phyloP scores from a whole-genome alignment of 768 basidiomycete species.

The Serendipita sp. region DNA sequence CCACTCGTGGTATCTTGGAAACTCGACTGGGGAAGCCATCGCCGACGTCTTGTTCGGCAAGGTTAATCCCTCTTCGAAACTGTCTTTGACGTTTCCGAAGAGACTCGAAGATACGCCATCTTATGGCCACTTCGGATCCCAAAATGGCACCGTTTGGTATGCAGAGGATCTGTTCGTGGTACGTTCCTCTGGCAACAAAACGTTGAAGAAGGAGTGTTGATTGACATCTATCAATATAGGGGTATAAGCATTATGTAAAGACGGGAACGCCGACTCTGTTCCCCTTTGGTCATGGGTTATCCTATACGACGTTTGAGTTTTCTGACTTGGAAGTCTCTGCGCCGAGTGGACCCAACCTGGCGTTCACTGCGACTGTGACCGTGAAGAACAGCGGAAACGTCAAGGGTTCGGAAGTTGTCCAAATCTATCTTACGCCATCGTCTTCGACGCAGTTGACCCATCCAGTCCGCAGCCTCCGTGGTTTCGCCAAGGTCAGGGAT shows the following conservation, averaged over 20 bases:
- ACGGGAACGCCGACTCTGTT: constrained; percentile 29
- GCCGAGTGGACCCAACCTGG: constrained; percentile 9
- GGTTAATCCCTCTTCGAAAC: constrained; percentile 42
- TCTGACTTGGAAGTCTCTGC: constrained; percentile 11
- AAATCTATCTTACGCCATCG: constrained; percentile 20
- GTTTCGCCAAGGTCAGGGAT: constrained; percentile 41
- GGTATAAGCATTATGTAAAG: constrained; percentile 66
- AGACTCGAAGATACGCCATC: constrained; percentile 54
- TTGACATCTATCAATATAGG: no score
- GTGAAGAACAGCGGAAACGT: constrained; percentile 13
- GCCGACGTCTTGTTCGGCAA: constrained; percentile 47
- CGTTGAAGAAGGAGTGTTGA: no score
- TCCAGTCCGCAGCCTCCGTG: constrained; percentile 42
- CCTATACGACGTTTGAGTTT: constrained; percentile 18
- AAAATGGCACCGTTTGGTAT: constrained; percentile 49
- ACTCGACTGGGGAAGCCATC: constrained; percentile 40
- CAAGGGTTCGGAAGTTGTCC: constrained; percentile 14
- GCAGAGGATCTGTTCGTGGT: constrained; percentile 58
- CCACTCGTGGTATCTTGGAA: constrained; percentile 21
- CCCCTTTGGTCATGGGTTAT: constrained; percentile 20
- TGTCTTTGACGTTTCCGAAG: constrained; percentile 43
- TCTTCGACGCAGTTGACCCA: constrained; percentile 33
- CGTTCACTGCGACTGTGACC: constrained; percentile 11
- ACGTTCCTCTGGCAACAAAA: constrained; percentile 18
- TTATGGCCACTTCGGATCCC: constrained; percentile 52